Conservation (phyloP, 2,329 filamentous ascomycete species). For the Aspergillus quadricinctus region DNA sequence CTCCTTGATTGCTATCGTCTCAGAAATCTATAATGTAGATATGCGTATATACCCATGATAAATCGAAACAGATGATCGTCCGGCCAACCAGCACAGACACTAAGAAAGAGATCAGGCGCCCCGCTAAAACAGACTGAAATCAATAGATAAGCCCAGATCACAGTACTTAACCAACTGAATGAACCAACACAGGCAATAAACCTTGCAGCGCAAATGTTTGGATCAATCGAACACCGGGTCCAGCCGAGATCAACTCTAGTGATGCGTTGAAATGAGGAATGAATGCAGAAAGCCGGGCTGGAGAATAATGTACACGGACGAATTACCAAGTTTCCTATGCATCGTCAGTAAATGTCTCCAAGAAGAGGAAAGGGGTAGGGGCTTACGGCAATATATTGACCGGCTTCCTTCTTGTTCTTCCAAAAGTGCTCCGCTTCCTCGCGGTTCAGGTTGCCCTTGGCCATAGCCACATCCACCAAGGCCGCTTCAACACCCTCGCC, state of each 20-base stretch:
- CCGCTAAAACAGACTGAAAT: not conserved
- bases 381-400: conserved; percentile 83
- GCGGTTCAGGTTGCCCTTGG: conserved; percentile 78
- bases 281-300: not conserved
- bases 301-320: not conserved
- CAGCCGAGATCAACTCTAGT: conserved; percentile 6
- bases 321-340: conserved; percentile 34
- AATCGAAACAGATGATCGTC: not conserved
- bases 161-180: not conserved
- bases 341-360: conserved; percentile 5
- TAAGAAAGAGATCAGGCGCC: not conserved
- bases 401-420: conserved; percentile 83
- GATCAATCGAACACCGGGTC: not conserved
- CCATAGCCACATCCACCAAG: conserved; percentile 84
- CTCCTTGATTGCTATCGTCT: not conserved
- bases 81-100: not conserved
- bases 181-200: not conserved
- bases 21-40: not conserved
- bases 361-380: conserved; percentile 1
- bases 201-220: not conserved
- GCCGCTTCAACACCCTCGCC: conserved; percentile 91
- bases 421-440: conserved; percentile 85
- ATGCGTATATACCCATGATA: not conserved
- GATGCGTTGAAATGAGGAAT: not conserved
- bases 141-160: not conserved